A percentile compares a stretch with the other conserved stretches of the same genome.
Conservation (phyloP, 768 basidiomycete genomes). For the Clitopilus passeckerianus region DNA sequence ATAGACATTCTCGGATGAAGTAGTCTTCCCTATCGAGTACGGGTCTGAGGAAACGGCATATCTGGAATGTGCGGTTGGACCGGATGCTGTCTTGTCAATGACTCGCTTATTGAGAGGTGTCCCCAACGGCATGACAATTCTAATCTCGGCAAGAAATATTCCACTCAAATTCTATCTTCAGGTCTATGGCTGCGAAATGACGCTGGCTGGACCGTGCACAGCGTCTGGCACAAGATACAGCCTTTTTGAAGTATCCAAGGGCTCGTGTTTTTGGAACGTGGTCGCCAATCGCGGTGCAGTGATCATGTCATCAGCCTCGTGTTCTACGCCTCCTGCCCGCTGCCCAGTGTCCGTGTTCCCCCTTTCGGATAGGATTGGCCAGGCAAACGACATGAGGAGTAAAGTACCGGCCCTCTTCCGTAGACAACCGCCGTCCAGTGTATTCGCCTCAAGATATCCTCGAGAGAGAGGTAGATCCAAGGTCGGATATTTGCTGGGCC, state of each 20-base stretch:
- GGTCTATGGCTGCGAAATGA: neutral
- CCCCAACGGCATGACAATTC: neutral
- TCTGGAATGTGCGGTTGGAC: neutral
- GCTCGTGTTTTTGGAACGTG: neutral
- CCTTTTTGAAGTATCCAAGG: neutral
- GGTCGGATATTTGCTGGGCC: neutral
- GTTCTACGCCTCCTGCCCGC: neutral
- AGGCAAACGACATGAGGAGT: neutral
- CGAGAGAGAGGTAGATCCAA: neutral
- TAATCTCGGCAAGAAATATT: neutral
- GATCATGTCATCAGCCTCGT: neutral
- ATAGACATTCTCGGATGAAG: neutral
- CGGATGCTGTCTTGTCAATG: neutral
- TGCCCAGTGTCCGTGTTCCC: neutral
- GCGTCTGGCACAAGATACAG: neutral
- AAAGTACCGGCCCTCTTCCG: neutral
- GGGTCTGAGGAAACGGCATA: neutral
- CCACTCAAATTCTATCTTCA: neutral
- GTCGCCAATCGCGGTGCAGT: neutral
- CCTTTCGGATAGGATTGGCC: neutral
- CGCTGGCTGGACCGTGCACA: neutral
- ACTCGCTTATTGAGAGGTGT: neutral
- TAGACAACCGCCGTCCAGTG: neutral
- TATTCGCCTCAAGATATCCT: neutral
- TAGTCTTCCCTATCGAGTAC: neutral